Evolutionary conservation across 306 rosid genomes (phyloP).

Genomic region (Astragalus glycyphyllos): DNA sequence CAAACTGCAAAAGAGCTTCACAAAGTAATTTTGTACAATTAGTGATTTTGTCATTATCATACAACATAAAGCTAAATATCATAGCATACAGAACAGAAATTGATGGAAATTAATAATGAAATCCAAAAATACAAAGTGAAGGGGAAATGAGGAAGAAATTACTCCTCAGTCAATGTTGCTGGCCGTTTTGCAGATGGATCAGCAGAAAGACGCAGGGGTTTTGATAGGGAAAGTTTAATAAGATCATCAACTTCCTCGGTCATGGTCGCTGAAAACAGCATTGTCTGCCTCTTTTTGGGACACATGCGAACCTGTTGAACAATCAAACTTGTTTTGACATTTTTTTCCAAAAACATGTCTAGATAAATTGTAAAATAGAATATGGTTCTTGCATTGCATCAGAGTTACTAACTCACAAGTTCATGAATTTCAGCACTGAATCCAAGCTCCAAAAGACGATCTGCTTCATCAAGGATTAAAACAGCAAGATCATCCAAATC

Average conservation of each 20-base stretch:
- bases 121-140: conserved; percentile 29
- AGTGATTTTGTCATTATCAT: conserved; percentile 23
- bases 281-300: conserved; percentile 94
- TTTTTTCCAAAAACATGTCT: neutral
- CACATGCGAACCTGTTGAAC: conserved; percentile 77
- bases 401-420: conserved; percentile 58
- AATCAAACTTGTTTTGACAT: conserved; percentile 27
- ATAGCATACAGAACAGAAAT: neutral
- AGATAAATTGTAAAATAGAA: conserved; percentile 24
- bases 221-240: conserved; percentile 81
- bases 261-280: conserved; percentile 99
- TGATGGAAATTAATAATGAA: conserved; percentile 17
- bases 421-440: conserved; percentile 92
- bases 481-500: conserved; percentile 98
- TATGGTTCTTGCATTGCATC: conserved; percentile 10
- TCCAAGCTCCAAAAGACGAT: conserved; percentile 95
- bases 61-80: conserved; percentile 24
- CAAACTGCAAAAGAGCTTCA: conserved; percentile 7
- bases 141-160: conserved; percentile 45
- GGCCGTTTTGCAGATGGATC: conserved; percentile 94
- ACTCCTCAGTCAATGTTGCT: conserved; percentile 87
- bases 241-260: conserved; percentile 91
- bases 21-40: conserved; percentile 6
- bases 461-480: conserved; percentile 97
- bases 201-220: conserved; percentile 95